Conservation (phyloP, 805 yeast species). For the Schwanniomyces sp. region DNA sequence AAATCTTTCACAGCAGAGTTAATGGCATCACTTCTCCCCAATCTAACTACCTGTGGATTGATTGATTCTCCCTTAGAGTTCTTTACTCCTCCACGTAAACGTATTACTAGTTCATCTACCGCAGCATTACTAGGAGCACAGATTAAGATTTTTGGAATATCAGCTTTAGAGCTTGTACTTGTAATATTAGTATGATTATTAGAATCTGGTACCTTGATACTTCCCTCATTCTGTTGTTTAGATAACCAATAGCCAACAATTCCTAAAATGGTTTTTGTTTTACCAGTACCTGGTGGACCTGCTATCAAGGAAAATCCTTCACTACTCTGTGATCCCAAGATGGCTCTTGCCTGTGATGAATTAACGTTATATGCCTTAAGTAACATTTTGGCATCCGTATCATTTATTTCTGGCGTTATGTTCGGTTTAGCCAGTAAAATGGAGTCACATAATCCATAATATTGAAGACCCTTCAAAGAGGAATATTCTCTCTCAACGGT, state of each 20-base stretch:
- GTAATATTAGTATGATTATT: not conserved
- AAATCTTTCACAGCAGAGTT: conserved; percentile 78
- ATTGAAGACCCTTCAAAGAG: conserved; percentile 76
- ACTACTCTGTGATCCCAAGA: conserved; percentile 63
- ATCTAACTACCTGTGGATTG: conserved; percentile 71
- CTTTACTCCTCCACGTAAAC: conserved; percentile 72
- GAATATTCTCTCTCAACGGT: conserved; percentile 93
- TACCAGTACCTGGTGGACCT: conserved; percentile 99
- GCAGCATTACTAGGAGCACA: conserved; percentile 99
- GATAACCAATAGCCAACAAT: conserved; percentile 78
- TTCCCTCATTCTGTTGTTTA: conserved; percentile 13
- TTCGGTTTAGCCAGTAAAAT: conserved; percentile 70
- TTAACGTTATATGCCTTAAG: conserved; percentile 62
- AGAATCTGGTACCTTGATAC: conserved; percentile 18
- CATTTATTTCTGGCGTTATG: conserved; percentile 31
- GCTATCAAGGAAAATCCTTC: conserved; percentile 89
- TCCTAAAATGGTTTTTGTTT: conserved; percentile 94
- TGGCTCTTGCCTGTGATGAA: conserved; percentile 88
- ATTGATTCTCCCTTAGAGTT: conserved; percentile 53
- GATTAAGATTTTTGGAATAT: conserved; percentile 60
- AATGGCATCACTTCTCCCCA: conserved; percentile 88
- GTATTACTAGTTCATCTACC: conserved; percentile 87
- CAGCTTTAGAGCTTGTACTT: conserved; percentile 5
- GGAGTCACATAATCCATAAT: conserved; percentile 70
- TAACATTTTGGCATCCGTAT: conserved; percentile 37